Evolutionary conservation across 2,329 filamentous ascomycete species (phyloP).

Genomic region (Penicillium sp.): DNA sequence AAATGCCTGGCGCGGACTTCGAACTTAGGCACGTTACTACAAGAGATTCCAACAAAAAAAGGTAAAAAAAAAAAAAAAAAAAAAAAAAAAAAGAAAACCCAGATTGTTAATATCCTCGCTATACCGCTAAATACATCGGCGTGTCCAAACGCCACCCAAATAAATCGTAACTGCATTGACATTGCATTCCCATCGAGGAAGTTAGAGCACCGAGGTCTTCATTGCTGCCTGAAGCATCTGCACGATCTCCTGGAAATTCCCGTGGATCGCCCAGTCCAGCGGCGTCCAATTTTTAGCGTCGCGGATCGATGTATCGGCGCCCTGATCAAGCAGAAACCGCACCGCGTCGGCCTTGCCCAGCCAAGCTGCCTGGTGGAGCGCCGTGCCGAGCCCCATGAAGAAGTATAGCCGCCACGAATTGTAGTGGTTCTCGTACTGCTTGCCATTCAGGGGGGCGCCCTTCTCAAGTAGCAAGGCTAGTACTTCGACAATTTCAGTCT

Average conservation of each 20-base stretch:
- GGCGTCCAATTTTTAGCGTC: slow-evolving; percentile 27
- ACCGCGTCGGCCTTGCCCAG: slow-evolving; percentile 27
- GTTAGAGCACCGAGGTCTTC: too few relatives aligned
- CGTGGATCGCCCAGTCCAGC: slow-evolving; percentile 25
- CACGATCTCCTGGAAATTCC: slow-evolving; percentile 3
- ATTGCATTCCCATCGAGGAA: too few relatives aligned
- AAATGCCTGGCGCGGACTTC: too few relatives aligned
- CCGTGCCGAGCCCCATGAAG: slow-evolving; percentile 29
- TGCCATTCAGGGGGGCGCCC: slow-evolving; percentile 27
- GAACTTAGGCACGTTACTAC: too few relatives aligned
- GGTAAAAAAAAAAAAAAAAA: too few relatives aligned
- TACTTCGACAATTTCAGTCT: slow-evolving; percentile 23
- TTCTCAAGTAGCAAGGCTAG: slow-evolving; percentile 25
- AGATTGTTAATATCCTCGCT: too few relatives aligned
- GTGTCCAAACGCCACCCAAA: too few relatives aligned
- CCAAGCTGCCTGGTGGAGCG: slow-evolving; percentile 30
- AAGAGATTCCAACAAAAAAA: too few relatives aligned
- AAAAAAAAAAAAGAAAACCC: too few relatives aligned
- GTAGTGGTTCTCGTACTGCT: slow-evolving; percentile 27
- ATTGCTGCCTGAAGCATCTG: too few relatives aligned
- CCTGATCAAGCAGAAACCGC: slow-evolving; percentile 26
- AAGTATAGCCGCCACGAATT: slow-evolving; percentile 22
- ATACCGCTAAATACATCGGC: too few relatives aligned
- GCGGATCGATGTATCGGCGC: slow-evolving; percentile 24
- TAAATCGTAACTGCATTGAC: too few relatives aligned